phyloP scores from a whole-genome alignment of 306 rosid species.

The Quercus bicolor region DNA sequence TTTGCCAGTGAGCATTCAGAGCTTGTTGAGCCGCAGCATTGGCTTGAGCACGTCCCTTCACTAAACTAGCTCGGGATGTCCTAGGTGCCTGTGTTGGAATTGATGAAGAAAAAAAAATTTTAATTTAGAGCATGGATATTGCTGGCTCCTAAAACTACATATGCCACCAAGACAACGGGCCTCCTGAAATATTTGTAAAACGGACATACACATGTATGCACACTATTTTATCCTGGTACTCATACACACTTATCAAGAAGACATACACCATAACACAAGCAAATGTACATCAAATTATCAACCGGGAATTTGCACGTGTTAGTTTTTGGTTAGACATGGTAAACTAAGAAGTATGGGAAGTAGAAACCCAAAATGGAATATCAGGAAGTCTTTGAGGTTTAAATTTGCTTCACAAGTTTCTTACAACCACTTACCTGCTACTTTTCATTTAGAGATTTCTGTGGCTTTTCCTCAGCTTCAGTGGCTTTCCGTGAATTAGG shows the following conservation, averaged over 20 bases:
- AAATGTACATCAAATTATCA: no score
- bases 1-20: conserved; percentile 98
- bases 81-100: conserved; percentile 80
- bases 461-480: conserved; percentile 96
- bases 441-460: conserved; percentile 94
- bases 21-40: conserved; percentile 95
- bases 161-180: no score
- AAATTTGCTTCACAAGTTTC: conserved; percentile 17
- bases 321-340: no score
- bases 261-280: no score
- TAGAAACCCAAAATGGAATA: no score
- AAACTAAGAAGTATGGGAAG: conserved; percentile 4
- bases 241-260: no score
- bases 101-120: conserved; percentile 15
- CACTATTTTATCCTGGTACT: no score
- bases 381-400: conserved; percentile 8
- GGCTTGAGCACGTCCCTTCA: conserved; percentile 96
- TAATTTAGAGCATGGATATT: not conserved
- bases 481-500: conserved; percentile 74
- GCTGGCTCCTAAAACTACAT: conserved; percentile 1
- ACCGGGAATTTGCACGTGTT: no score
- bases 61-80: conserved; percentile 85
- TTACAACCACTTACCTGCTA: conserved; percentile 70
- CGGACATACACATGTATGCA: no score
- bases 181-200: no score